These are phyloP conservation scores for Oldenlandia corymbosa DNA, from an alignment of 257 asterid genomes.

Conservation along the genomic window DNA sequence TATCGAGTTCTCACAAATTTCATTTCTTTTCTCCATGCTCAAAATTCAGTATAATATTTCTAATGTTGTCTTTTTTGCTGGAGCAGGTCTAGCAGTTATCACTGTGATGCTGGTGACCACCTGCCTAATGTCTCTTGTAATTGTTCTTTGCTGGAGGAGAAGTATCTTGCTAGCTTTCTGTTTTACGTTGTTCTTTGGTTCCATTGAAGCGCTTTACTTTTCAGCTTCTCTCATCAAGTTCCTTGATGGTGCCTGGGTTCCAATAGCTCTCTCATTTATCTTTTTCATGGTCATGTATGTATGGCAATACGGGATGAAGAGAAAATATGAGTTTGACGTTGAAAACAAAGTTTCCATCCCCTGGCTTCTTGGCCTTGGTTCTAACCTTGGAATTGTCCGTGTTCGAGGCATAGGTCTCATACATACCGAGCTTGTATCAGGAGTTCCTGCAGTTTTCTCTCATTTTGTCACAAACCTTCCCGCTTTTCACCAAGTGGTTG, in stretches of 20 bases:
- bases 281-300: conserved; percentile 64
- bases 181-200: conserved; percentile 79
- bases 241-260: conserved; percentile 98
- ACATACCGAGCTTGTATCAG: conserved; percentile 91
- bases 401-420: conserved; percentile 91
- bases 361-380: conserved; percentile 77
- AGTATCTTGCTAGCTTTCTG: conserved; percentile 51
- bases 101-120: conserved; percentile 97
- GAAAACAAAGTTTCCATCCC: conserved; percentile 81
- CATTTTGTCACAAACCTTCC: conserved; percentile 90
- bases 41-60: conserved; percentile 4
- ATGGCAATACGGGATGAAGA: conserved; percentile 86
- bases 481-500: conserved; percentile 86
- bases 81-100: conserved; percentile 87
- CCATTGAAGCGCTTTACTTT: conserved; percentile 90
- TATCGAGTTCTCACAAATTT: background rate
- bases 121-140: conserved; percentile 87
- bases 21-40: background rate
- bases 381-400: conserved; percentile 77
- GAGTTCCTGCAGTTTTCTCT: conserved; percentile 87
- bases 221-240: conserved; percentile 91
- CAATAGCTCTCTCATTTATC: conserved; percentile 60
- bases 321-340: conserved; percentile 81
- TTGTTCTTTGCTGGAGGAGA: conserved; percentile 77
- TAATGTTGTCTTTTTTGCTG: conserved; percentile 12